A percentile compares a stretch with the other conserved stretches of the same genome.
These are phyloP conservation scores for Claviceps sorghi DNA, from an alignment of 2,329 filamentous ascomycete species.

Conservation along the genomic window DNA sequence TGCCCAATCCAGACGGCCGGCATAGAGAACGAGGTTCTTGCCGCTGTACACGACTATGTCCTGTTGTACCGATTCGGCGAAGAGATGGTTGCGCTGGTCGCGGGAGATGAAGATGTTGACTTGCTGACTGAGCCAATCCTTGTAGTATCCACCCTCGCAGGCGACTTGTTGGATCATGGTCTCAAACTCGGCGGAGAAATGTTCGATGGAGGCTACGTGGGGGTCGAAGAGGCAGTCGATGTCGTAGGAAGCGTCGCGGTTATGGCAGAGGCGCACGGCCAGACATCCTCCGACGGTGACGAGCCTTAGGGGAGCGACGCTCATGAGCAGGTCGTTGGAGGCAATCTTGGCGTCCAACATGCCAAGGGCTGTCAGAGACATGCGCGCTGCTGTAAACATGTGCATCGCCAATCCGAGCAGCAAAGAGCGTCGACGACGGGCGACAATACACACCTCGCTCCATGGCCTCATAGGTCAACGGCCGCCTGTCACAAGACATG, in stretches of 20 bases:
- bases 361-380: conserved; percentile 7
- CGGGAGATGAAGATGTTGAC: conserved; percentile 10
- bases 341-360: conserved; percentile 12
- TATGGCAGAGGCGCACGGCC: conserved; percentile 11
- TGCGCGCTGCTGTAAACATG: neutral
- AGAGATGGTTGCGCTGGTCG: conserved; percentile 9
- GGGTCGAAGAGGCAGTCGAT: conserved; percentile 15
- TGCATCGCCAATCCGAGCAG: neutral
- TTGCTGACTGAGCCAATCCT: conserved; percentile 13
- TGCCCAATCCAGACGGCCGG: conserved; percentile 12
- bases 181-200: conserved; percentile 10
- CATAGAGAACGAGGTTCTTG: conserved; percentile 12
- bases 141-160: neutral
- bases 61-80: conserved; percentile 12
- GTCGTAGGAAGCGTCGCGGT: conserved; percentile 10
- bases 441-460: neutral
- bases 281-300: conserved; percentile 13
- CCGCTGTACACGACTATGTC: conserved; percentile 11
- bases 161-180: conserved; percentile 8
- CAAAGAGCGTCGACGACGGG: neutral
- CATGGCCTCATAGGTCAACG: neutral
- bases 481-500: conserved; percentile 1
- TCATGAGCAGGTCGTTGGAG: conserved; percentile 13
- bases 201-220: conserved; percentile 10
- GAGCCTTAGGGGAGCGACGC: conserved; percentile 14